Conservation (phyloP, 257 asterid species). For the Nicotiana noctiflora region DNA sequence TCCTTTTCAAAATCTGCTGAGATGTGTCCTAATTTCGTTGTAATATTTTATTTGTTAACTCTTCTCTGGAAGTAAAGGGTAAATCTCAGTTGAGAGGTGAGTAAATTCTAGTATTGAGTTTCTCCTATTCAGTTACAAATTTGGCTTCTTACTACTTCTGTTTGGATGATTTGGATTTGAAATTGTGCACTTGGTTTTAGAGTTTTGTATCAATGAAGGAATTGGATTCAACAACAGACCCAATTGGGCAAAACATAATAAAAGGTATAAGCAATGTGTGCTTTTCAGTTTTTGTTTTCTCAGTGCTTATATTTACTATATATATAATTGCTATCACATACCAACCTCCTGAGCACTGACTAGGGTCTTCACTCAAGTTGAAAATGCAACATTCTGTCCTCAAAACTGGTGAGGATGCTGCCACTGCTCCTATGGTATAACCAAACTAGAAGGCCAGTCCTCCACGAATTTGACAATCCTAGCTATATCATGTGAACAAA, state of each 20-base stretch:
- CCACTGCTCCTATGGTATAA: slow-evolving; percentile 30
- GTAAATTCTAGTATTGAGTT: slow-evolving; percentile 16
- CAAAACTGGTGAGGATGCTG: slow-evolving; percentile 83
- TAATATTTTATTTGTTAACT: background rate
- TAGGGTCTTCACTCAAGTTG: slow-evolving; percentile 62
- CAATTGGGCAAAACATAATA: slow-evolving; percentile 75
- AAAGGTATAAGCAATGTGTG: slow-evolving; percentile 82
- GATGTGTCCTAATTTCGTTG: background rate
- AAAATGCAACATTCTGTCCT: slow-evolving; percentile 84
- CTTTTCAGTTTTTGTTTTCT: slow-evolving; percentile 82
- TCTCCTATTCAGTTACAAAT: slow-evolving; percentile 12
- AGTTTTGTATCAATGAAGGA: slow-evolving; percentile 52
- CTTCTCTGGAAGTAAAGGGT: slow-evolving; percentile 12
- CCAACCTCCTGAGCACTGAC: slow-evolving; percentile 94
- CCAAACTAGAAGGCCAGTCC: too few relatives aligned
- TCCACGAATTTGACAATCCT: too few relatives aligned
- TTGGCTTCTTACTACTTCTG: background rate
- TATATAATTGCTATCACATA: slow-evolving; percentile 85
- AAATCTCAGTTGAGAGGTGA: slow-evolving; percentile 24
- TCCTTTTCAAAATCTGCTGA: background rate
- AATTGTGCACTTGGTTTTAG: background rate
- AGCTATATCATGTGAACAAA: too few relatives aligned
- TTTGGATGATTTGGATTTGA: slow-evolving; percentile 8
- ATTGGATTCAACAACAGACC: slow-evolving; percentile 47
- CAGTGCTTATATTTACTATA: slow-evolving; percentile 76